Percentiles rank a stretch among this genome's conserved stretches.
These are phyloP conservation scores for Irpex sp. DNA, from an alignment of 1,284 basidiomycete species.

Conservation along the genomic window DNA sequence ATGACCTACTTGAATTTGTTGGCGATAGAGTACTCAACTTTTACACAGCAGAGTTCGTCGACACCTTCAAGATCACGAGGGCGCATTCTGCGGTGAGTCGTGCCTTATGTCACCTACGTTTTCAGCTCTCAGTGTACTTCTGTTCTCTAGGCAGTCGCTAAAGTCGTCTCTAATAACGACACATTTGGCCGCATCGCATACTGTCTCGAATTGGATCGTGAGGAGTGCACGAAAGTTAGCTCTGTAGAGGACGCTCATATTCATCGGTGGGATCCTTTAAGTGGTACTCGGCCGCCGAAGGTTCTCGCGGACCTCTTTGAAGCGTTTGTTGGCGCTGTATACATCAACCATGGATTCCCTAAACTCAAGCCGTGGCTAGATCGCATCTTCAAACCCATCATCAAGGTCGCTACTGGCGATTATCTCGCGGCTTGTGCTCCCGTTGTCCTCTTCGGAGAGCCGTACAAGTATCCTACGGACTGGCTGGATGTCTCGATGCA, in stretches of 20 bases:
- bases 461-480: background rate
- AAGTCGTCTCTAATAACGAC: conserved; percentile 27
- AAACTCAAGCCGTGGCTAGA: conserved; percentile 23
- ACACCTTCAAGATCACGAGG: conserved; percentile 11
- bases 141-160: conserved; percentile 16
- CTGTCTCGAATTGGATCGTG: conserved; percentile 22
- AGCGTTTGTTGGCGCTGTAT: conserved; percentile 29
- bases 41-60: conserved; percentile 25
- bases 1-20: conserved; percentile 31
- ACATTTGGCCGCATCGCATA: conserved; percentile 30
- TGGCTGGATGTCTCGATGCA: background rate
- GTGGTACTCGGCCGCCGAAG: conserved; percentile 23
- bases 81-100: conserved; percentile 25
- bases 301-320: conserved; percentile 31
- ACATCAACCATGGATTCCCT: conserved; percentile 25
- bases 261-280: conserved; percentile 17
- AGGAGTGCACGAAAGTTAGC: conserved; percentile 7
- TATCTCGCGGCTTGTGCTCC: conserved; percentile 12
- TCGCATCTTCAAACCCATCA: conserved; percentile 23
- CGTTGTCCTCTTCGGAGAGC: conserved; percentile 4
- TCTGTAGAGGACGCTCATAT: conserved; percentile 13
- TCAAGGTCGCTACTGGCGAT: conserved; percentile 25
- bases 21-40: conserved; percentile 31
- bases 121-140: background rate
- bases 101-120: conserved; percentile 14